A percentile compares a stretch with the other conserved stretches of the same genome.
Conservation (phyloP, 257 asterid species). For the Lantana camara region DNA sequence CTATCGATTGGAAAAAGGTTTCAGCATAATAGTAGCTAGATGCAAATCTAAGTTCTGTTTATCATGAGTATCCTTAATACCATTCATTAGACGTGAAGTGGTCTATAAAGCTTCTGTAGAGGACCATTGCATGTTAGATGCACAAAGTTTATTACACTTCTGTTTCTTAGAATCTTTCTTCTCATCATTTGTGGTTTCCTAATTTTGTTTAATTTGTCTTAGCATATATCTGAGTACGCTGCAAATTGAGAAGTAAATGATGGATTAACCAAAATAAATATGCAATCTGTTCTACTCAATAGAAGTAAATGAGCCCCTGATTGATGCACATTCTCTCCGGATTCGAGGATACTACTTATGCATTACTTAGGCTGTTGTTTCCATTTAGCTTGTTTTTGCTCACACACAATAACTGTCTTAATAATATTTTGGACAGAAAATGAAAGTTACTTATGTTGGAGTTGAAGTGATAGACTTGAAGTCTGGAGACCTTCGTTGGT, state of each 20-base stretch:
- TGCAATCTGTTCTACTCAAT: background rate
- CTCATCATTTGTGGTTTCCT: constrained; percentile 5
- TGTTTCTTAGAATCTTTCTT: constrained; percentile 14
- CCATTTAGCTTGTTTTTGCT: constrained; percentile 4
- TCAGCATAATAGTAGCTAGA: background rate
- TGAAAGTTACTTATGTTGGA: constrained; percentile 86
- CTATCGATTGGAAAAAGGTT: background rate
- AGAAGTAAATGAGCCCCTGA: too few species aligned
- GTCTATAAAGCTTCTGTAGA: constrained; percentile 9
- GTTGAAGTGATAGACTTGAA: constrained; percentile 80
- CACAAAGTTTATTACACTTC: background rate
- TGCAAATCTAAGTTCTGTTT: constrained; percentile 9
- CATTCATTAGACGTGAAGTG: background rate
- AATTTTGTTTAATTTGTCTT: constrained; percentile 1
- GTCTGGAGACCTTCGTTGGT: constrained; percentile 96
- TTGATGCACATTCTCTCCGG: too few species aligned
- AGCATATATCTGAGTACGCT: background rate
- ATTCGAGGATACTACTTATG: constrained; percentile 10
- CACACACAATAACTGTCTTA: constrained; percentile 10
- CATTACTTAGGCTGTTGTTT: background rate
- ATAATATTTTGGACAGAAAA: constrained; percentile 61
- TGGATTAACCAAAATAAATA: too few species aligned
- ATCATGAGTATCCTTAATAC: constrained; percentile 5
- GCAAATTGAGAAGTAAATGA: too few species aligned
- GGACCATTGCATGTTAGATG: constrained; percentile 16